Percentiles rank a stretch among this genome's conserved stretches.
Evolutionary conservation across 495 filamentous ascomycete genomes (phyloP).

Genomic region (Chaetomium fimeti): DNA sequence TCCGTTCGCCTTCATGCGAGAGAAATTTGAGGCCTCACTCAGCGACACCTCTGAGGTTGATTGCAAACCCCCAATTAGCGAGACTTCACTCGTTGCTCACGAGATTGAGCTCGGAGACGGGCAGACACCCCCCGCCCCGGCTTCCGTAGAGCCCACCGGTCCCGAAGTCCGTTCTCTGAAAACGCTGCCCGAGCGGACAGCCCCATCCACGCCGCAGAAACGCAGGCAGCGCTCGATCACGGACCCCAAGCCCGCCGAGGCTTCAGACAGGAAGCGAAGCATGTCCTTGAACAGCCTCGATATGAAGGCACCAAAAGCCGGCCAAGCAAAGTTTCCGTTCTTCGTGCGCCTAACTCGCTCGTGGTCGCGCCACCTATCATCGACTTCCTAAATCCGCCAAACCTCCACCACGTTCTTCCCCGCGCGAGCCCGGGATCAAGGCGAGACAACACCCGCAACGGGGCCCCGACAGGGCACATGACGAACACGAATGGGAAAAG

Average conservation of each 20-base stretch:
- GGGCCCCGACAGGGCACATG: background rate
- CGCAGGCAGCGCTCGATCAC: conserved; percentile 13
- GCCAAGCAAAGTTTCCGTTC: conserved; percentile 22
- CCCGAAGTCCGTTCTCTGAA: background rate
- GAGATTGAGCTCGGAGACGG: conserved; percentile 15
- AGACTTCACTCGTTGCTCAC: conserved; percentile 1
- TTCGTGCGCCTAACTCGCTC: conserved; percentile 28
- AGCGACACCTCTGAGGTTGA: conserved; percentile 6
- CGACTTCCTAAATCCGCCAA: background rate
- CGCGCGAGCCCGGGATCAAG: background rate
- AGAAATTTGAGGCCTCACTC: background rate
- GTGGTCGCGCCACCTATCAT: conserved; percentile 28
- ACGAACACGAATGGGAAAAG: background rate
- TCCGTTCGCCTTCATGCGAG: conserved; percentile 35
- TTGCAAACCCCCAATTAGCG: conserved; percentile 2
- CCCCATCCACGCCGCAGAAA: background rate
- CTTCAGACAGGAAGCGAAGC: conserved; percentile 23
- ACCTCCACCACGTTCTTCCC: background rate
- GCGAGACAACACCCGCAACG: background rate
- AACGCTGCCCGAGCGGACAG: background rate
- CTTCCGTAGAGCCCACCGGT: conserved; percentile 1
- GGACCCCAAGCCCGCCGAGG: conserved; percentile 3
- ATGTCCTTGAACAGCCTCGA: conserved; percentile 28
- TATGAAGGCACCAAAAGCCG: conserved; percentile 21
- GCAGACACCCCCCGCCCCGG: background rate